Evolutionary conservation across 495 filamentous ascomycete species (phyloP).

Genomic region (Physcia stellaris): DNA sequence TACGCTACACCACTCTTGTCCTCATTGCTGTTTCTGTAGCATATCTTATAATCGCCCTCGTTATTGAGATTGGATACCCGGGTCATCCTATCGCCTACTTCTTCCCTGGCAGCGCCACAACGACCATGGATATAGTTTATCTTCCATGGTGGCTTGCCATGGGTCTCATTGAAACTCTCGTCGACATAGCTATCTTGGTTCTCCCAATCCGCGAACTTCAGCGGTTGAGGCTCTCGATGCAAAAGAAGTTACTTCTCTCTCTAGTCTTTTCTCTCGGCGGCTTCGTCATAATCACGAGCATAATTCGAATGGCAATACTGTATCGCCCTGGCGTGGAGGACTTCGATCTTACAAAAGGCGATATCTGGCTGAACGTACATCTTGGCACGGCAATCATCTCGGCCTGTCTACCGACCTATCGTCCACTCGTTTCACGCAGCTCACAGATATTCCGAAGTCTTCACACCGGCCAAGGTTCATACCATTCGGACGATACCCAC

Average conservation of each 20-base stretch:
- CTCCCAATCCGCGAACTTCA: constrained; percentile 1
- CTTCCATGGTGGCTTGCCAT: constrained; percentile 1
- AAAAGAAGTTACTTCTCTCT: constrained; percentile 1
- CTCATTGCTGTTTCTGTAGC: not conserved
- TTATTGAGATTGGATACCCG: constrained; percentile 5
- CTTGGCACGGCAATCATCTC: constrained; percentile 3
- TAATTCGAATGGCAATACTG: not conserved
- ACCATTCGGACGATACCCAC: not conserved
- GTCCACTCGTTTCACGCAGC: not conserved
- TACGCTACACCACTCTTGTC: not conserved
- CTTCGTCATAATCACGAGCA: constrained; percentile 1
- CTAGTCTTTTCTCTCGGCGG: not conserved
- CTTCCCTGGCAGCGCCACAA: not conserved
- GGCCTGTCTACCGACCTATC: constrained; percentile 4
- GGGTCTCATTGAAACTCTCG: not conserved
- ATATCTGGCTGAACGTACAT: constrained; percentile 6
- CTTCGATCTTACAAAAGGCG: constrained; percentile 1
- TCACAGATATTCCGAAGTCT: not conserved
- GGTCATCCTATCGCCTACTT: not conserved
- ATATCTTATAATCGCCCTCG: not conserved
- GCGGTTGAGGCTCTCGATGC: not conserved
- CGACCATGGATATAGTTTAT: not conserved
- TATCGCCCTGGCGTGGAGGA: not conserved
- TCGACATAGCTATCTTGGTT: not conserved
- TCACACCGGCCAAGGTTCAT: not conserved